phyloP scores from a whole-genome alignment of 169 alveolate genomes.

The Condylostoma magnum region DNA sequence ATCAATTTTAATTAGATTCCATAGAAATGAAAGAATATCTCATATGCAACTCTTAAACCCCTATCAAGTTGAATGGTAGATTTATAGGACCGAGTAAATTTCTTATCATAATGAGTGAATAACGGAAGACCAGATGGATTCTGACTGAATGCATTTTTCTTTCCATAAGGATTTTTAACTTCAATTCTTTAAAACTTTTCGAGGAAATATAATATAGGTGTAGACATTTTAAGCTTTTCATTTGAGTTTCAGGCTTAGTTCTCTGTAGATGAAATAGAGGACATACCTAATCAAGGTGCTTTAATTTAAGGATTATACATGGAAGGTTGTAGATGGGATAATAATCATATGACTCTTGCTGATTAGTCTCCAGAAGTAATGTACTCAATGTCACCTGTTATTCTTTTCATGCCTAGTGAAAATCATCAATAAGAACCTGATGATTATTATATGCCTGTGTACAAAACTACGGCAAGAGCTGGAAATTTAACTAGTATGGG shows the following conservation, averaged over 20 bases:
- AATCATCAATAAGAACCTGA: slow-evolving; percentile 39
- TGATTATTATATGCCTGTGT: slow-evolving; percentile 80
- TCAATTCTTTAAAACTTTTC: slow-evolving; percentile 84
- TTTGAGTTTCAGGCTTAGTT: slow-evolving; percentile 57
- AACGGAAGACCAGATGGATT: slow-evolving; percentile 73
- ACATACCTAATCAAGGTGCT: slow-evolving; percentile 77
- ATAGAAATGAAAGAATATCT: slow-evolving; percentile 55
- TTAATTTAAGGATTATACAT: slow-evolving; percentile 82
- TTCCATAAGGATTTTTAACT: slow-evolving; percentile 89
- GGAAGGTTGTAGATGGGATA: slow-evolving; percentile 87
- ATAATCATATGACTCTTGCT: slow-evolving; percentile 48
- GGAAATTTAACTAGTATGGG: slow-evolving; percentile 84
- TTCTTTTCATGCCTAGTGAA: slow-evolving; percentile 69
- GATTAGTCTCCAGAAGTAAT: slow-evolving; percentile 75
- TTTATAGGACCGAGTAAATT: slow-evolving; percentile 70
- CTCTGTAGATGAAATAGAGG: slow-evolving; percentile 50
- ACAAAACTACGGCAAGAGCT: slow-evolving; percentile 80
- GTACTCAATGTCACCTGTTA: slow-evolving; percentile 72
- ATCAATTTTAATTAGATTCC: slow-evolving; percentile 73
- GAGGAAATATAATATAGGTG: slow-evolving; percentile 76
- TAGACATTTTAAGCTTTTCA: slow-evolving; percentile 79
- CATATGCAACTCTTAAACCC: slow-evolving; percentile 73
- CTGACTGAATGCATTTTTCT: slow-evolving; percentile 81
- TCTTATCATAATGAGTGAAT: slow-evolving; percentile 69
- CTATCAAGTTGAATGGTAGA: slow-evolving; percentile 79